Conservation (phyloP, 2,329 filamentous ascomycete genomes). For the Talaromyces sp. region DNA sequence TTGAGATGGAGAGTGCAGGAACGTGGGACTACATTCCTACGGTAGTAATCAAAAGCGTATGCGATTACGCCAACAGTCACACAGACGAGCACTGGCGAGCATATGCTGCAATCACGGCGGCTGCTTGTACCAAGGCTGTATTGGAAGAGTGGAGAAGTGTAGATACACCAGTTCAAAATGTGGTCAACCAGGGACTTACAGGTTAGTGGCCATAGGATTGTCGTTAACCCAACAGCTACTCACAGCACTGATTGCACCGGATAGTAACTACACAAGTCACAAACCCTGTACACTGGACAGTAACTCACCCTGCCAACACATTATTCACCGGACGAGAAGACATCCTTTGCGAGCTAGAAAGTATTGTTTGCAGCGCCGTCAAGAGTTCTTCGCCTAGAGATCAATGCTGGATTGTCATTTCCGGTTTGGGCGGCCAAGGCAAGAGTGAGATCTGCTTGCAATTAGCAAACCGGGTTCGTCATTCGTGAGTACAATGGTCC, state of each 20-base stretch:
- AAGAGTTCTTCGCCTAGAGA: neutral
- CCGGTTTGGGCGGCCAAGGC: neutral
- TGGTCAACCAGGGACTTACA: neutral
- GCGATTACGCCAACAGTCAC: slow-evolving; percentile 32
- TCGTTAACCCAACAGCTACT: too few species aligned
- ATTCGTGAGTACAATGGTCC: neutral
- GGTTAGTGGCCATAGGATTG: neutral
- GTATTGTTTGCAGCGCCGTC: neutral
- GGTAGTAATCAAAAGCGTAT: slow-evolving; percentile 37
- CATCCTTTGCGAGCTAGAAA: neutral
- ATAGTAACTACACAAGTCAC: neutral
- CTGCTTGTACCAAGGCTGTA: slow-evolving; percentile 18
- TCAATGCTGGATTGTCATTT: neutral
- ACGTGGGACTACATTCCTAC: slow-evolving; percentile 27
- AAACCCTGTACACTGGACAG: neutral
- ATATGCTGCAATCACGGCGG: slow-evolving; percentile 28
- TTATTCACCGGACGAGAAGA: neutral
- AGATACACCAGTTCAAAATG: neutral
- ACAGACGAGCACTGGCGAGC: slow-evolving; percentile 32
- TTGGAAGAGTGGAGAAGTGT: neutral
- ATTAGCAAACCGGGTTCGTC: neutral
- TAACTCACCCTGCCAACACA: neutral
- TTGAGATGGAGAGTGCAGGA: slow-evolving; percentile 27
- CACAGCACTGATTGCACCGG: too few species aligned
- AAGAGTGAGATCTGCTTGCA: slow-evolving; percentile 6